These are phyloP conservation scores for Globisporangium uncinulatum DNA, from an alignment of 352 stramenopile species.

Conservation along the genomic window DNA sequence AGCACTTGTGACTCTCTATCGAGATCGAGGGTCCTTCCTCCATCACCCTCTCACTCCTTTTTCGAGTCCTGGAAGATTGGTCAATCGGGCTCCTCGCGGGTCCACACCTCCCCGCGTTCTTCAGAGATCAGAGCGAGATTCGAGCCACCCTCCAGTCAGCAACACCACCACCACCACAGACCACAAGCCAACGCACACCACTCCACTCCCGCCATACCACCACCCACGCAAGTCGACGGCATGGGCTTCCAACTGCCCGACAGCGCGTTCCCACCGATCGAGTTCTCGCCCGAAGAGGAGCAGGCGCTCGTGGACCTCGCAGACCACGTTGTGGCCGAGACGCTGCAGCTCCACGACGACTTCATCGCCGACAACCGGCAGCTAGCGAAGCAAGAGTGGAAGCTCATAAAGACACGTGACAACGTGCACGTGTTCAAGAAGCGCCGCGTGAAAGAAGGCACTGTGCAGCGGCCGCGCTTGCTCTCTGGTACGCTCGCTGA, in stretches of 20 bases:
- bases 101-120: too few relatives aligned
- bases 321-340: constrained; percentile 51
- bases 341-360: constrained; percentile 40
- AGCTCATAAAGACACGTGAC: constrained; percentile 46
- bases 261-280: constrained; percentile 17
- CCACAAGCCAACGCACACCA: too few relatives aligned
- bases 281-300: constrained; percentile 31
- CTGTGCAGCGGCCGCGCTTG: constrained; percentile 30
- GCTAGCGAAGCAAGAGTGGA: constrained; percentile 38
- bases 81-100: too few relatives aligned
- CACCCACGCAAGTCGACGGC: too few relatives aligned
- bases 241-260: constrained; percentile 22
- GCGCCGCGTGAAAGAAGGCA: constrained; percentile 18
- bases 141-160: too few relatives aligned
- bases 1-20: too few relatives aligned
- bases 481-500: constrained; percentile 37
- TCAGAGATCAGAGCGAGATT: too few relatives aligned
- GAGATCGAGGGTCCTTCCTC: too few relatives aligned
- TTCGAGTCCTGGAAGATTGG: too few relatives aligned
- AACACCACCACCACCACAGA: too few relatives aligned
- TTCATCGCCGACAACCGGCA: constrained; percentile 36
- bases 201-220: too few relatives aligned
- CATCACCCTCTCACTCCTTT: too few relatives aligned
- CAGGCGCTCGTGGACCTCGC: constrained; percentile 34
- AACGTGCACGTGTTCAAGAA: constrained; percentile 53